Base-by-base conservation (phyloP, 2,329 filamentous ascomycete species). In the Elsinoe ampelina region DNA sequence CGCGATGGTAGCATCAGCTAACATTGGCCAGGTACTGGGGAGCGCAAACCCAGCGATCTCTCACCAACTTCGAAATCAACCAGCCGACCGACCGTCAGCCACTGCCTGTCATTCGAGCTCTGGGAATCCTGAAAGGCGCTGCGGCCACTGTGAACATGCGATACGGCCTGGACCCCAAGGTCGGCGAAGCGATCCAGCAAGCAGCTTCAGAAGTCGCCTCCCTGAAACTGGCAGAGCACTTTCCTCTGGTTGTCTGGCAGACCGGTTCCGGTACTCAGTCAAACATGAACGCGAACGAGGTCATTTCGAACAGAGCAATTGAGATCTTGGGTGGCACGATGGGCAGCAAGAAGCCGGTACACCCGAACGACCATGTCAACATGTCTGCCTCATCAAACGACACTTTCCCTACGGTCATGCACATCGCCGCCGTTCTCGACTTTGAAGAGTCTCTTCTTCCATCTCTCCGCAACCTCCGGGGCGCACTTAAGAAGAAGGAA, bases 271-370 rank as follows among this genome's bases (percentile, higher is more conserved):
- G 93, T 70, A 97, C 93, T 30, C 93, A 97, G 80, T 96, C 91
- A 73, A 97, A 95, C 83, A 97, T 97, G 93, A 98, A 98, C 78
- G 91, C 92, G 71, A 98, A 98, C 79, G 93, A 98, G 74, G 93
- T 98, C 74, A 97, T 98, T 74, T 96, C 92, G 63, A 98, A 97
- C 82, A 89, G 93, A 63, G 93, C 93, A 63, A 97, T 97, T 73
- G 92, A 97, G 79, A 95, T 97, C 62, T 81, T 97, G 55, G 93
- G 93, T 65, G 93, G 93, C 67, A 81, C 80, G 63, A 95, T 90
- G 88, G 93, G 93, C 66, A 85, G 79, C 82, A 97, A 97, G 85
- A 95, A 95, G 80, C 93, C 93, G 26, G 93, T 98, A 62, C 93
- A 98, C 77, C 93, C 93, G 68, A 98, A 97, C 76, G 93, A 98